Base-by-base conservation (phyloP, 805 yeast genomes). In the Pichia rugopelliculosa region DNA sequence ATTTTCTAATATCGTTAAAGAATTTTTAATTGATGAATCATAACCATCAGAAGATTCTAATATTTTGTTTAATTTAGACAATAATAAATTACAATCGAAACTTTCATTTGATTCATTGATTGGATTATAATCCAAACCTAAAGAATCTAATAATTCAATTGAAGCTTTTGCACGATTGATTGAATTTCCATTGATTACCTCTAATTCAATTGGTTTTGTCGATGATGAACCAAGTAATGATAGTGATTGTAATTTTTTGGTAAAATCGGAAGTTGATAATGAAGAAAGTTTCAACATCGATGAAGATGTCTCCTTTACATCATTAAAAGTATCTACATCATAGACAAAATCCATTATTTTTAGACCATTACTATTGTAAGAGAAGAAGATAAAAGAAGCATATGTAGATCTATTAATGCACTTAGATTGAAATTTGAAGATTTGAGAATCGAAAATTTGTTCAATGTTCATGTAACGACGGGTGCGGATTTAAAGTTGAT, bases 1-100 rank as follows among this genome's bases (percentile, higher is more conserved):
- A 41, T 49, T 48, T 48, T 60, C 66, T 26, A 61, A 51, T 12
- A 58, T 59, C 51, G 46, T 41, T 50, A 57, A 54, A 39, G 61
- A 68, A 18, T 62, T 61, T 39, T 65, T 56, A 17, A 66, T 52
- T 0, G 68, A 63, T 2, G 67, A 53, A 51, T 74, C 76, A 45
- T 70, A 67, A 45, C 73, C 64, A 4, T 71, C 55, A 18, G 53
- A 42, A 13, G 39, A 40, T 36, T 52, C 55, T 9, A 48, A 45
- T 13, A 52, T 45, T 15, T 40, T 25, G 4, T 49, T 39, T 17
- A 49, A 20, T 39, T 50, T 49, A 2, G 45, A 41, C 38, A 52
- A 37, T 4, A 47, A 38, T 17, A 40, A 38, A 22, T 42, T 39
- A 13, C 50, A 49, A 25, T 46, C 44, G 20, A 47, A 44, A 38